Conservation (phyloP, 1,284 basidiomycete genomes). For the Papiliotrema laurentii region DNA sequence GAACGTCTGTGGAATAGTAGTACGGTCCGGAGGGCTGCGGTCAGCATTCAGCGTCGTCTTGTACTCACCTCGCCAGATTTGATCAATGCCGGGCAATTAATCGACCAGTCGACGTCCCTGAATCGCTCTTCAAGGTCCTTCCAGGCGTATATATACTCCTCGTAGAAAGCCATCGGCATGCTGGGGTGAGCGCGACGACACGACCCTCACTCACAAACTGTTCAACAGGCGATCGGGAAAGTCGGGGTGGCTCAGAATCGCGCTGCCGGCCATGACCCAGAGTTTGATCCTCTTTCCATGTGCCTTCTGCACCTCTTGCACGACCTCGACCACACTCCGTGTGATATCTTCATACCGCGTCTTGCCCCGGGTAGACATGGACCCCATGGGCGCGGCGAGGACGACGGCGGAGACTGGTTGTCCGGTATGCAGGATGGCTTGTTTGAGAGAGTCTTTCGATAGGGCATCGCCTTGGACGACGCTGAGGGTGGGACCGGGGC, state of each 20-base stretch:
- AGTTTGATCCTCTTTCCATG: slow-evolving; percentile 5
- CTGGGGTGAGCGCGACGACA: too few relatives aligned
- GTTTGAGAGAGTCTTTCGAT: not conserved
- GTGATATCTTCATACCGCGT: slow-evolving; percentile 6
- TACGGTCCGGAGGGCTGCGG: not conserved
- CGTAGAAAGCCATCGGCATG: slow-evolving; percentile 11
- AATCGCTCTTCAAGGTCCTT: slow-evolving; percentile 1
- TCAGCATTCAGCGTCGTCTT: not conserved
- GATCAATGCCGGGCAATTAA: slow-evolving; percentile 8
- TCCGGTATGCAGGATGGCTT: not conserved
- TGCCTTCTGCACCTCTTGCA: slow-evolving; percentile 6
- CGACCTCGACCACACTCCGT: slow-evolving; percentile 4
- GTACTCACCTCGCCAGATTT: slow-evolving; percentile 3
- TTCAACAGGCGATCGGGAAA: slow-evolving; percentile 1
- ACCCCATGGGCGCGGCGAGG: slow-evolving; percentile 7
- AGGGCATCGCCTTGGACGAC: slow-evolving; percentile 8
- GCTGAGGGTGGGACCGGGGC: not conserved
- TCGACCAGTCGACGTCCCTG: slow-evolving; percentile 8
- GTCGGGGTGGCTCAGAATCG: slow-evolving; percentile 8
- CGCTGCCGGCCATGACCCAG: slow-evolving; percentile 9
- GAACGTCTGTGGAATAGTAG: slow-evolving; percentile 5
- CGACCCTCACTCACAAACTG: too few relatives aligned
- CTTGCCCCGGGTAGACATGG: slow-evolving; percentile 3
- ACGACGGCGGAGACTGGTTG: slow-evolving; percentile 4
- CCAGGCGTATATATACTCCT: slow-evolving; percentile 5